phyloP scores from a whole-genome alignment of 306 rosid species.

The Crataegus laevigata region DNA sequence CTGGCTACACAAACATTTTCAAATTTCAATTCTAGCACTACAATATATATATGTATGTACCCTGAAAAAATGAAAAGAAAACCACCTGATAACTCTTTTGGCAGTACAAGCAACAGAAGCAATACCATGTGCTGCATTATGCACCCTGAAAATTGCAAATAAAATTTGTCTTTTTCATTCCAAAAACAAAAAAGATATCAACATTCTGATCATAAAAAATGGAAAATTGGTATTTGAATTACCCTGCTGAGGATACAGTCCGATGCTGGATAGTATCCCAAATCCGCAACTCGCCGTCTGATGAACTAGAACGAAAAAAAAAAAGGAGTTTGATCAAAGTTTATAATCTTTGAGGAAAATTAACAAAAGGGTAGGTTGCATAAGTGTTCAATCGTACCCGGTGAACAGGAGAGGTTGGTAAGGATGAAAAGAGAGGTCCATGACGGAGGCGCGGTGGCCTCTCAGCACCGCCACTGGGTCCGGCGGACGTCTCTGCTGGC shows the following conservation, averaged over 20 bases:
- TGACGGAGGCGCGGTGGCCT: slow-evolving; percentile 87
- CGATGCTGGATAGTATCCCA: slow-evolving; percentile 79
- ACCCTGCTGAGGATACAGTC: slow-evolving; percentile 78
- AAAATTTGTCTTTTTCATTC: neutral
- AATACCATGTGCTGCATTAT: slow-evolving; percentile 84
- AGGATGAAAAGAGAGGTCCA: slow-evolving; percentile 64
- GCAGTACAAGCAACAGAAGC: slow-evolving; percentile 48
- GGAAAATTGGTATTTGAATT: neutral
- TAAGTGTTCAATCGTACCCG: slow-evolving; percentile 28
- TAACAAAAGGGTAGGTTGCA: neutral
- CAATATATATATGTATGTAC: too few species aligned
- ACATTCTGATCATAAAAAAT: neutral
- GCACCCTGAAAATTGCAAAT: slow-evolving; percentile 37
- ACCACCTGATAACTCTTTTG: slow-evolving; percentile 65
- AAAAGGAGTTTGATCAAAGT: neutral
- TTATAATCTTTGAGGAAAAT: neutral
- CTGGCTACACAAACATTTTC: slow-evolving; percentile 48
- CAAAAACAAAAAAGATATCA: neutral
- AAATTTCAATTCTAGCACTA: neutral
- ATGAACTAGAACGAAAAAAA: slow-evolving; percentile 31
- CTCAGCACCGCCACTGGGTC: slow-evolving; percentile 85
- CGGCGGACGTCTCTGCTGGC: slow-evolving; percentile 60
- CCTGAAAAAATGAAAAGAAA: neutral
- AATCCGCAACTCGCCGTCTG: slow-evolving; percentile 81
- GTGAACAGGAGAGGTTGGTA: slow-evolving; percentile 51